A percentile compares a stretch with the other conserved stretches of the same genome.
phyloP scores from a whole-genome alignment of 176 grass and related monocot species.

The Cenchrus americanus region DNA sequence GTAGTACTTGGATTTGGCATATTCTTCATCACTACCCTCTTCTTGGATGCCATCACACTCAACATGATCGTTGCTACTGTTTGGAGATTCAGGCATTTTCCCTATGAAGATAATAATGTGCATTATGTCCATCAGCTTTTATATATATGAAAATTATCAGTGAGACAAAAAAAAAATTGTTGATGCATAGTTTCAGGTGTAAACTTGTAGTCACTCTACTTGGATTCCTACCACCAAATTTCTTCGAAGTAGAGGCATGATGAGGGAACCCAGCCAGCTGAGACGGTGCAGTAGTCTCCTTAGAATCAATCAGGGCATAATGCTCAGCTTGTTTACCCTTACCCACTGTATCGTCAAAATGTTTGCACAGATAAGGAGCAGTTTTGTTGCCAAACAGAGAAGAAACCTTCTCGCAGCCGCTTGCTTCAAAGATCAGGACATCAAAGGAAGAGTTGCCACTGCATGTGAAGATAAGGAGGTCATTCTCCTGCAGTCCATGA shows the following conservation, averaged over 20 bases:
- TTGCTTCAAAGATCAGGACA: slow-evolving; percentile 48
- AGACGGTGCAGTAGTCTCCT: background rate
- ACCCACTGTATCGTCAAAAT: background rate
- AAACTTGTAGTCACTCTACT: background rate
- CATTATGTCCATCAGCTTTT: background rate
- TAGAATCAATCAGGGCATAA: background rate
- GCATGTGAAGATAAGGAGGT: slow-evolving; percentile 57
- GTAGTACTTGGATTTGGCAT: slow-evolving; percentile 12
- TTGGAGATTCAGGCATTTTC: background rate
- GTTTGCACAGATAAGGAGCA: background rate
- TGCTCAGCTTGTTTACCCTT: slow-evolving; percentile 1
- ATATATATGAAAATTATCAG: background rate
- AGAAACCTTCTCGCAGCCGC: slow-evolving; percentile 49
- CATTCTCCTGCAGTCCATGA: slow-evolving; percentile 48
- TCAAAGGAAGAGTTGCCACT: slow-evolving; percentile 43
- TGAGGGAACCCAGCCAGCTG: background rate
- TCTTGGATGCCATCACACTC: background rate
- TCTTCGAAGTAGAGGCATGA: slow-evolving; percentile 11
- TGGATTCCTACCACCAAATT: background rate
- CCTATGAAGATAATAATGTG: background rate
- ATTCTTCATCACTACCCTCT: background rate
- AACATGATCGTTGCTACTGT: background rate
- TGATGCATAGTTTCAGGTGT: background rate
- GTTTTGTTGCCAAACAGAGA: slow-evolving; percentile 4
- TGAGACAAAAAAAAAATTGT: background rate